These are phyloP conservation scores for Mycena venus DNA, from an alignment of 768 basidiomycete species.

Conservation along the genomic window DNA sequence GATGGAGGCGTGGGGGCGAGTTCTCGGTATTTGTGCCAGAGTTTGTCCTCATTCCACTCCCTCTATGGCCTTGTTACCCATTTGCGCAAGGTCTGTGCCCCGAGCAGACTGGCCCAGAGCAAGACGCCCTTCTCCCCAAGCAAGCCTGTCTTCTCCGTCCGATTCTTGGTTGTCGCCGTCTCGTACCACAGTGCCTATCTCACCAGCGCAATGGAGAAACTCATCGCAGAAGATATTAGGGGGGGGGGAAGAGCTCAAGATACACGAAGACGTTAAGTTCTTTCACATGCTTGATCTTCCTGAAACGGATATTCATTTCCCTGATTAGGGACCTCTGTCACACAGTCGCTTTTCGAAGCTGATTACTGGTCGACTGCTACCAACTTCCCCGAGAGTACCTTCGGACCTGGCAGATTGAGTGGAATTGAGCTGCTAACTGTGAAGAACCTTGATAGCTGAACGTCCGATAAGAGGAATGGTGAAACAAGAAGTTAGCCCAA, in stretches of 20 bases:
- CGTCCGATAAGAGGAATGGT: conserved; percentile 87
- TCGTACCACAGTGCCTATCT: conserved; percentile 97
- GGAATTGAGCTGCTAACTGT: conserved; percentile 94
- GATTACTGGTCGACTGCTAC: conserved; percentile 95
- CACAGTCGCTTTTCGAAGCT: conserved; percentile 88
- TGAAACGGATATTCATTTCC: conserved; percentile 31
- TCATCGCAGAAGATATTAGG: conserved; percentile 80
- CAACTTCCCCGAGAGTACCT: conserved; percentile 90
- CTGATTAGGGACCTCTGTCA: conserved; percentile 82
- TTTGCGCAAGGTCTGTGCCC: conserved; percentile 90
- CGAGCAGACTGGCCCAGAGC: conserved; percentile 91
- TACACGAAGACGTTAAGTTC: conserved; percentile 88
- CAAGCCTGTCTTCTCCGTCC: conserved; percentile 91
- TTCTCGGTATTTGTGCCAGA: too few species aligned
- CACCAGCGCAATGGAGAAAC: conserved; percentile 76
- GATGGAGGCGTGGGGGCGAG: conserved; percentile 98
- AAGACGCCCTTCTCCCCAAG: conserved; percentile 95
- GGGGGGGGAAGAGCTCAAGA: conserved; percentile 81
- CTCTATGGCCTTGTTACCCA: conserved; percentile 96
- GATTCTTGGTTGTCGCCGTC: conserved; percentile 94
- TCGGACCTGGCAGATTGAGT: conserved; percentile 94
- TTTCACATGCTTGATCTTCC: conserved; percentile 23
- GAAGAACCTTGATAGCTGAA: conserved; percentile 91
- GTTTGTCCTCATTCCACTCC: too few species aligned
- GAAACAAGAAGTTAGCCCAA: conserved; percentile 92